These are phyloP conservation scores for Neurospora tetrasperma DNA, from an alignment of 495 filamentous ascomycete genomes.

Conservation along the genomic window DNA sequence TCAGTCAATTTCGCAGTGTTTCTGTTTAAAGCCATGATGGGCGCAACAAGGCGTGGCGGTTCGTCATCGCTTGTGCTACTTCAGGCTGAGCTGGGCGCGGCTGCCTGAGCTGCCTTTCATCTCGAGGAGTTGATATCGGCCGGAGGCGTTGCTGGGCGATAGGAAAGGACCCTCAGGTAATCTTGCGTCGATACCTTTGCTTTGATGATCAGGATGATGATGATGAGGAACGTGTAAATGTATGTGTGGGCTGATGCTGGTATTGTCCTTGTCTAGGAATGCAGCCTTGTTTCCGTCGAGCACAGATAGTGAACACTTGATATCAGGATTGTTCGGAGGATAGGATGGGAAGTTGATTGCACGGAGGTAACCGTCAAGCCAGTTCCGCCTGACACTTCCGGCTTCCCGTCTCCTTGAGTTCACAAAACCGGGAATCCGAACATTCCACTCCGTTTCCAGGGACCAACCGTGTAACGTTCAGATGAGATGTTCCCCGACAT, in stretches of 20 bases:
- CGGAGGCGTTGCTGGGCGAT: neutral
- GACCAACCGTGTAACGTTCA: neutral
- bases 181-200: neutral
- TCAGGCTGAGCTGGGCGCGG: neutral
- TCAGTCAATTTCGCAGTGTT: neutral
- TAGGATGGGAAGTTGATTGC: neutral
- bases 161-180: neutral
- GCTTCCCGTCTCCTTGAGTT: neutral
- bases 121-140: neutral
- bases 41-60: neutral
- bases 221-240: neutral
- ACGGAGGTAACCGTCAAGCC: neutral
- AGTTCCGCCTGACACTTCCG: neutral
- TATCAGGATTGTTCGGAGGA: neutral
- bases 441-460: neutral
- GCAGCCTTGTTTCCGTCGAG: neutral
- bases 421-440: neutral
- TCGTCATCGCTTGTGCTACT: conserved; percentile 9
- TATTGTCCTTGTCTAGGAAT: neutral
- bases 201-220: neutral
- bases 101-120: neutral
- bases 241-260: neutral
- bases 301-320: neutral
- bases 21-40: neutral
- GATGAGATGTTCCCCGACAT: neutral